Base-by-base conservation (phyloP, 1,284 basidiomycete genomes). In the Chondrostereum purpureum region DNA sequence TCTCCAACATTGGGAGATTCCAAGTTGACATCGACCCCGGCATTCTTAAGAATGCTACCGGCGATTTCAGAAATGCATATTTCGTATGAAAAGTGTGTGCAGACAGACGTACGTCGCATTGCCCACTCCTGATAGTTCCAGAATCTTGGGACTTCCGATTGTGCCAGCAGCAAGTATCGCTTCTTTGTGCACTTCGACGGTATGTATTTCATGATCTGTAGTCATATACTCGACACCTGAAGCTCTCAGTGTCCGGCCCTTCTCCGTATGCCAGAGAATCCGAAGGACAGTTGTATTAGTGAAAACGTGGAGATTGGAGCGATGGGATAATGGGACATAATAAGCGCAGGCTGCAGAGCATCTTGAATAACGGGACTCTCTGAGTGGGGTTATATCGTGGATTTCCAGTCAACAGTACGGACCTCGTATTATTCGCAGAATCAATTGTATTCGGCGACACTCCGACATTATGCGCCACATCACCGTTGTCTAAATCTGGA, bases 81-180 rank as follows among this genome's bases (percentile, higher is more conserved):
- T 8, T 3, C 3, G 3, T 8, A 19, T 5, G n/a, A n/a, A n/a
- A n/a, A n/a, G n/a, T n/a, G 16, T 19, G 10, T 19, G 11, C 17
- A 41, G 6, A 16, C 18, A 5, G 14, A 52, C 55, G 17, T 40
- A 59, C 60, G 53, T 61, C 16, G 50, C 35, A 44, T 60, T 62
- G 2, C 61, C 61, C 13, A 63, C 54, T 5, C 61, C 61, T 16
- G 58, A 60, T 11, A 57, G 44, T 39, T 62, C 59, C 20, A 62
- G 53, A 13, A 65, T 42, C 48, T 61, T 59, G 6, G 62, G 60
- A 19, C 55, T 61, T 0, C 61, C 57, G 44, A 62, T 58, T 12
- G 58, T 54, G 5, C 61, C 61, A 2, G 59, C 58, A 24, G 61
- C 46, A 21, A 62, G 17, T 14, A 62, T 52, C 5, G 58, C 57